Conservation (phyloP, 2,329 filamentous ascomycete species). For the Aspergillus niger region DNA sequence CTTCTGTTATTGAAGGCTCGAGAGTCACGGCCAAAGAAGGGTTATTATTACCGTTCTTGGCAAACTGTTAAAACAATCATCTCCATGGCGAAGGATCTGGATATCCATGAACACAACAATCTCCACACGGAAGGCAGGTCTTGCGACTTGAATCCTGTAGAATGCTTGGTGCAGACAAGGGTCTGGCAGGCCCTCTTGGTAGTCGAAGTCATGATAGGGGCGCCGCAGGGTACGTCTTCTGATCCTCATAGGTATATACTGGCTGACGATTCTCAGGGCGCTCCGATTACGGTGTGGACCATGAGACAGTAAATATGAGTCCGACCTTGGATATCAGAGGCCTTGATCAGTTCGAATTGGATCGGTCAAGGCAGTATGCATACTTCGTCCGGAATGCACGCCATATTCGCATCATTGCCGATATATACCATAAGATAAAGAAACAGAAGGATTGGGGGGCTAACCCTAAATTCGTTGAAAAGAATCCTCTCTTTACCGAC, state of each 20-base stretch:
- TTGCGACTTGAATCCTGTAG: constrained; percentile 69
- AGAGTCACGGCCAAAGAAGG: constrained; percentile 87
- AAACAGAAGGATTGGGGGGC: constrained; percentile 82
- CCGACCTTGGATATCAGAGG: constrained; percentile 65
- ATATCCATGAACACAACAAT: constrained; percentile 81
- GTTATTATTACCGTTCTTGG: constrained; percentile 97
- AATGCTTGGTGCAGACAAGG: constrained; percentile 81
- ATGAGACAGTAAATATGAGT: constrained; percentile 74
- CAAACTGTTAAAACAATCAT: constrained; percentile 91
- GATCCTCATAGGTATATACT: not conserved
- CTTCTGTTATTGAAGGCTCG: constrained; percentile 86
- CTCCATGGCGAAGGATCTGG: constrained; percentile 89
- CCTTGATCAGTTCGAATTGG: constrained; percentile 72
- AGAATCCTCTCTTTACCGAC: constrained; percentile 73
- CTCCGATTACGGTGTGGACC: constrained; percentile 73
- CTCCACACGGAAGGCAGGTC: constrained; percentile 71
- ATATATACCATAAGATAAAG: constrained; percentile 71
- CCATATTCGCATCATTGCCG: constrained; percentile 76
- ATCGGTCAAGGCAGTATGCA: constrained; percentile 79
- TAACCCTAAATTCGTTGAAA: constrained; percentile 77
- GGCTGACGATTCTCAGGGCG: constrained; percentile 58
- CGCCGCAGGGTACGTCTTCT: constrained; percentile 72
- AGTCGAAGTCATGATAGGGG: constrained; percentile 89
- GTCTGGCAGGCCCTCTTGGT: constrained; percentile 88
- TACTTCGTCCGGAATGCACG: constrained; percentile 77